A percentile compares a stretch with the other conserved stretches of the same genome.
Conservation (phyloP, 1,139 yeast species). For the Wickerhamiella infanticola region DNA sequence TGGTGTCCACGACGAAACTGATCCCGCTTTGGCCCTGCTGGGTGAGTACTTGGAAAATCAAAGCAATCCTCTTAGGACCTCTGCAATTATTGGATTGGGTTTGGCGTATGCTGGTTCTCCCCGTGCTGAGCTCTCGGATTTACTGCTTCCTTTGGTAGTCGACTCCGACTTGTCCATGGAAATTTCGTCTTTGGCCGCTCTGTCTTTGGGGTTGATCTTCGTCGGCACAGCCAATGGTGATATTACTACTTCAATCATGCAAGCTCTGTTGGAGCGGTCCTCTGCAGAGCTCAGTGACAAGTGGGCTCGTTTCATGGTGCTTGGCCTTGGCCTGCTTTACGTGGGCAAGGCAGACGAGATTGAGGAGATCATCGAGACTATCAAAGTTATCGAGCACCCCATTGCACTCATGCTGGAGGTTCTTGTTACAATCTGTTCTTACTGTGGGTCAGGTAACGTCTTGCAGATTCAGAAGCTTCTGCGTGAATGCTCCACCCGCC, state of each 20-base stretch:
- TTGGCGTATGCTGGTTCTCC: slow-evolving; percentile 92
- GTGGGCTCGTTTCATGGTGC: slow-evolving; percentile 80
- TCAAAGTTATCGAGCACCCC: slow-evolving; percentile 92
- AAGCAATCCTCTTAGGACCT: slow-evolving; percentile 43
- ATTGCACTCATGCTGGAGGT: slow-evolving; percentile 81
- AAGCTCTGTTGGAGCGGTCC: slow-evolving; percentile 78
- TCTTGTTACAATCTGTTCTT: slow-evolving; percentile 82
- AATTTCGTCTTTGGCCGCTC: slow-evolving; percentile 70
- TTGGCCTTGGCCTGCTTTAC: slow-evolving; percentile 82
- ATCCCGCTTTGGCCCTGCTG: slow-evolving; percentile 68
- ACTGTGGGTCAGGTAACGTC: slow-evolving; percentile 97
- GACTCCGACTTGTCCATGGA: slow-evolving; percentile 65
- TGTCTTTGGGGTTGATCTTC: slow-evolving; percentile 85
- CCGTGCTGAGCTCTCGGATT: slow-evolving; percentile 64
- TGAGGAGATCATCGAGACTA: slow-evolving; percentile 87
- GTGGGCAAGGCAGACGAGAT: slow-evolving; percentile 93
- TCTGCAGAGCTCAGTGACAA: slow-evolving; percentile 62
- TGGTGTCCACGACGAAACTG: slow-evolving; percentile 92
- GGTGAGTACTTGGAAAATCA: slow-evolving; percentile 63
- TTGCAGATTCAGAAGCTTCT: slow-evolving; percentile 82
- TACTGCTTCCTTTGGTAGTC: slow-evolving; percentile 75
- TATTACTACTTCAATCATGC: slow-evolving; percentile 76
- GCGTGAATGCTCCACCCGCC: slow-evolving; percentile 60
- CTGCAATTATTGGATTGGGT: slow-evolving; percentile 85
- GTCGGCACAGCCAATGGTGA: slow-evolving; percentile 96